A percentile compares a stretch with the other conserved stretches of the same genome.
phyloP scores from a whole-genome alignment of 2,329 filamentous ascomycete species.

The Xylogone sp. region DNA sequence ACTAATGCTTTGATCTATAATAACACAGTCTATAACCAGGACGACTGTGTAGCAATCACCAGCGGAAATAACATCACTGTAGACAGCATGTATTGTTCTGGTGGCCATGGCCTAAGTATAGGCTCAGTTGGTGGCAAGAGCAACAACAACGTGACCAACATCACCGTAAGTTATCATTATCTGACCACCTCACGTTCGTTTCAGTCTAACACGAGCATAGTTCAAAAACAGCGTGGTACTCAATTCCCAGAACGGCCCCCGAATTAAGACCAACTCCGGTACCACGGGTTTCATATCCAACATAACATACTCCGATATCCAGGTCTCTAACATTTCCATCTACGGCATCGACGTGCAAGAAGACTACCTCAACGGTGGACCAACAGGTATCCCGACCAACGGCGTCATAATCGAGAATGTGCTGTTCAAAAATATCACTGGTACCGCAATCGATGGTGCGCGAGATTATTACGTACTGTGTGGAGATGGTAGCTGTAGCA shows the following conservation, averaged over 20 bases:
- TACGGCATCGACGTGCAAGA: constrained; percentile 51
- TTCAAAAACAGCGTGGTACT: constrained; percentile 25
- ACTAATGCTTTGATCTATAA: constrained; percentile 36
- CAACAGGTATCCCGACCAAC: constrained; percentile 33
- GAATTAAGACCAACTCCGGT: constrained; percentile 36
- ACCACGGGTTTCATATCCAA: constrained; percentile 35
- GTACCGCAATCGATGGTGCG: constrained; percentile 27
- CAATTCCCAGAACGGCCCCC: constrained; percentile 30
- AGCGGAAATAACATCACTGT: constrained; percentile 28
- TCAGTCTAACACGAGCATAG: constrained; percentile 3
- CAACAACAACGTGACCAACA: constrained; percentile 31
- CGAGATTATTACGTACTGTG: constrained; percentile 36
- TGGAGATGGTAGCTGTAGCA: constrained; percentile 33
- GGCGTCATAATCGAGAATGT: constrained; percentile 34
- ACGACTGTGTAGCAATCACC: constrained; percentile 29
- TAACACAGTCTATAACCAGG: constrained; percentile 23
- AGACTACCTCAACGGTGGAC: constrained; percentile 46
- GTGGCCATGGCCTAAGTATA: constrained; percentile 28
- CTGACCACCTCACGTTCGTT: not conserved
- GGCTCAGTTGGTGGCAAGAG: constrained; percentile 29
- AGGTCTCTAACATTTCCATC: constrained; percentile 37
- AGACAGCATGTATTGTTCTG: constrained; percentile 22
- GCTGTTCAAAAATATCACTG: constrained; percentile 31
- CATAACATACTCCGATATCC: constrained; percentile 44
- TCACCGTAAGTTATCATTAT: constrained; percentile 18